Evolutionary conservation across 2,329 filamentous ascomycete genomes (phyloP).

Genomic region (Colletotrichum tanaceti): DNA sequence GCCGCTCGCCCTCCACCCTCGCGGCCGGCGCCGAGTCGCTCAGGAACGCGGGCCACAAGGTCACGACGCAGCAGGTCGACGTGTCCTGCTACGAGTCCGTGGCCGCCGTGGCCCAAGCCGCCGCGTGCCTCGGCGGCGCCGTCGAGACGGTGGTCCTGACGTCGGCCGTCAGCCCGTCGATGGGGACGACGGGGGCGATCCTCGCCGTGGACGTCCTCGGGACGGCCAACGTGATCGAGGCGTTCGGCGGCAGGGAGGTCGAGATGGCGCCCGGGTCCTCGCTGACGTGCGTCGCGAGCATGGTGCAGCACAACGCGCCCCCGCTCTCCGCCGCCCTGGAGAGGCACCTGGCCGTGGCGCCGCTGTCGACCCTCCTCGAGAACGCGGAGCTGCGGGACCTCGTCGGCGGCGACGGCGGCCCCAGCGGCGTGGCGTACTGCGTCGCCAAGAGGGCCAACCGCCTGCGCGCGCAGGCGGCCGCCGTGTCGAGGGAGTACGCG

Average conservation of each 20-base stretch:
- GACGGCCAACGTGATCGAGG: slow-evolving; percentile 19
- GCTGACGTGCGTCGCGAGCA: slow-evolving; percentile 19
- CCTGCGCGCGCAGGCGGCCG: slow-evolving; percentile 12
- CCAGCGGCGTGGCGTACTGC: slow-evolving; percentile 3
- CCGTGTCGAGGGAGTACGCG: background rate
- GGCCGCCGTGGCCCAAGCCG: background rate
- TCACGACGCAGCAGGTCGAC: background rate
- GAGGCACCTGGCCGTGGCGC: slow-evolving; percentile 14
- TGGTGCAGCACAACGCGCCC: slow-evolving; percentile 15
- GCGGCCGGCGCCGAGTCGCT: background rate
- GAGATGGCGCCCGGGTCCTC: slow-evolving; percentile 10
- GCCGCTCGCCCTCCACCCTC: background rate
- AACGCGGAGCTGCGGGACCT: background rate
- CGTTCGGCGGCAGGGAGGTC: background rate
- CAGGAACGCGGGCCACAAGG: background rate
- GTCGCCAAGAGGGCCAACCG: slow-evolving; percentile 22
- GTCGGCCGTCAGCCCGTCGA: slow-evolving; percentile 1
- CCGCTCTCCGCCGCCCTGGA: slow-evolving; percentile 4
- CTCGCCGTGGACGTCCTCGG: background rate
- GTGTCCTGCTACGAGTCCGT: background rate
- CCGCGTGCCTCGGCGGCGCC: background rate
- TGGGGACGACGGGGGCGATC: background rate
- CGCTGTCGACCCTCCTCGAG: background rate
- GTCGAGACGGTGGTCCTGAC: background rate
- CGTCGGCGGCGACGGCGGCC: background rate